These are phyloP conservation scores for Corinectria fuckeliana DNA, from an alignment of 2,329 filamentous ascomycete genomes.

Conservation along the genomic window DNA sequence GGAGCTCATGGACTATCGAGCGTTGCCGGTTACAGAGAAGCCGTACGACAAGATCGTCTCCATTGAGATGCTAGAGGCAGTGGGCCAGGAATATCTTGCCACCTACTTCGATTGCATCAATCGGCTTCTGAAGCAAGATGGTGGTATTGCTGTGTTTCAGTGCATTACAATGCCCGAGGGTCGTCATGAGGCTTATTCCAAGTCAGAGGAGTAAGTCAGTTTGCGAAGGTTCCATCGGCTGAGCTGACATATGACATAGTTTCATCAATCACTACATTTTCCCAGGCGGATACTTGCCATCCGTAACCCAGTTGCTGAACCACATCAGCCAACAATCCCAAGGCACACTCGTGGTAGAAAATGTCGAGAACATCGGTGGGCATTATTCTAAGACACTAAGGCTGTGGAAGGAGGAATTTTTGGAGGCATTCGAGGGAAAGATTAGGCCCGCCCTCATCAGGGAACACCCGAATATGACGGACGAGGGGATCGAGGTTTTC, in stretches of 20 bases:
- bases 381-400: slow-evolving; percentile 75
- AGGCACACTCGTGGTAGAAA: slow-evolving; percentile 69
- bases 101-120: slow-evolving; percentile 73
- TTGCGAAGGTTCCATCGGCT: background rate
- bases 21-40: slow-evolving; percentile 58
- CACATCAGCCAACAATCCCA: slow-evolving; percentile 67
- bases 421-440: slow-evolving; percentile 63
- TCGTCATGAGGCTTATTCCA: slow-evolving; percentile 70
- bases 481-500: slow-evolving; percentile 70
- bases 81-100: slow-evolving; percentile 70
- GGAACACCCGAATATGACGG: slow-evolving; percentile 65
- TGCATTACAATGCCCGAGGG: slow-evolving; percentile 79
- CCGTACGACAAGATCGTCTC: slow-evolving; percentile 75
- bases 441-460: slow-evolving; percentile 66
- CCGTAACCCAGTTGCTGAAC: slow-evolving; percentile 60
- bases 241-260: slow-evolving; percentile 36
- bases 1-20: slow-evolving; percentile 72
- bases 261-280: slow-evolving; percentile 83
- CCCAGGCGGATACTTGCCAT: slow-evolving; percentile 75
- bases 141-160: slow-evolving; percentile 74
- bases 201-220: slow-evolving; percentile 63
- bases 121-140: slow-evolving; percentile 67
- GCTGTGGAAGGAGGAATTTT: slow-evolving; percentile 72
- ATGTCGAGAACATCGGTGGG: slow-evolving; percentile 74
- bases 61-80: slow-evolving; percentile 80